Evolutionary conservation across 176 grass and related monocot genomes (phyloP).

Genomic region (Guadua angustifolia): DNA sequence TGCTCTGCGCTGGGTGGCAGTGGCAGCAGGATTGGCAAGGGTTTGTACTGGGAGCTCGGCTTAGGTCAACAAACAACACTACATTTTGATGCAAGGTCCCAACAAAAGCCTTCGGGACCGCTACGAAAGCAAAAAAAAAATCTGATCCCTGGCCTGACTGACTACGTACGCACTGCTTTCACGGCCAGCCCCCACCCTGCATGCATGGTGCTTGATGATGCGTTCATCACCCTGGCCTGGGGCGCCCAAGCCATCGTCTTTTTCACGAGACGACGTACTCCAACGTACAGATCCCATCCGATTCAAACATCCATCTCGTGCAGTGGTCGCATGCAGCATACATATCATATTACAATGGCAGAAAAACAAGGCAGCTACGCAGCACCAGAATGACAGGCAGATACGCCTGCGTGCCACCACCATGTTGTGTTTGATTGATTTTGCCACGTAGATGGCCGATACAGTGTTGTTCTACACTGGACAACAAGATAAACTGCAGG

Average conservation of each 20-base stretch:
- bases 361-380: too few species aligned
- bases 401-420: too few species aligned
- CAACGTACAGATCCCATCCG: too few species aligned
- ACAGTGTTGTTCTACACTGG: background rate
- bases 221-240: too few species aligned
- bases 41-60: background rate
- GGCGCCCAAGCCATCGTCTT: too few species aligned
- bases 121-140: constrained; percentile 36
- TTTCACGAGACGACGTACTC: too few species aligned
- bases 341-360: too few species aligned
- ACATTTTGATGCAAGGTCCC: constrained; percentile 56
- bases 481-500: background rate
- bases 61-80: constrained; percentile 35
- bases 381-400: too few species aligned
- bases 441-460: background rate
- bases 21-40: background rate
- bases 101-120: constrained; percentile 46
- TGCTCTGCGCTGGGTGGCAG: background rate
- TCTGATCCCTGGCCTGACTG: constrained; percentile 36
- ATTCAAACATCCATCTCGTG: too few species aligned
- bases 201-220: too few species aligned
- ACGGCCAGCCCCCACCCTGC: background rate
- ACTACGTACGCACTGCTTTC: background rate
- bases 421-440: background rate
- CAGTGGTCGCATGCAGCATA: too few species aligned